phyloP scores from a whole-genome alignment of 306 rosid genomes.

The Medicago ruthenica region DNA sequence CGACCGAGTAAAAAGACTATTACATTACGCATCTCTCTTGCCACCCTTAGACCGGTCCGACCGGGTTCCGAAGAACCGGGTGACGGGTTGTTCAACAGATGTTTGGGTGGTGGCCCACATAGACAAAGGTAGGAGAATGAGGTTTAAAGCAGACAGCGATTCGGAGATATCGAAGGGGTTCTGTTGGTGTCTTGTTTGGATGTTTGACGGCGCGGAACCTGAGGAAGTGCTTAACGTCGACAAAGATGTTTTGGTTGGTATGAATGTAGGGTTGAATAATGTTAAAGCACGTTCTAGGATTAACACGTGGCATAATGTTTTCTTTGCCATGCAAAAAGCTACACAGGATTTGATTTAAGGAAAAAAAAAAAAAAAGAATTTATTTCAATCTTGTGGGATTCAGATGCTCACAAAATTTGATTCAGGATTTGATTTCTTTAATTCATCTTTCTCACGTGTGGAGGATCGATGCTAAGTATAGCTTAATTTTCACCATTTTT shows the following conservation, averaged over 20 bases:
- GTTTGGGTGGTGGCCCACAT: constrained; percentile 75
- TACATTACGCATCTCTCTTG: constrained; percentile 69
- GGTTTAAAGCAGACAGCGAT: constrained; percentile 78
- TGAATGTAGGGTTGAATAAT: constrained; percentile 63
- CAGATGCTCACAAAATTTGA: no score
- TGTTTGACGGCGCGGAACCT: constrained; percentile 67
- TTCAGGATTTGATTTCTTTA: constrained; percentile 16
- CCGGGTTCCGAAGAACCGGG: constrained; percentile 56
- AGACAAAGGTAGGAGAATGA: constrained; percentile 57
- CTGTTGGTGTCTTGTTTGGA: constrained; percentile 75
- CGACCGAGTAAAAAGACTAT: constrained; percentile 72
- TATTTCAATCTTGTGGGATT: no score
- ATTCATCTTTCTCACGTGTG: not conserved
- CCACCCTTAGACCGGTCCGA: constrained; percentile 48
- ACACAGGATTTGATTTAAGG: constrained; percentile 41
- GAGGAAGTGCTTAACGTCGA: constrained; percentile 55
- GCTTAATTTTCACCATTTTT: not conserved
- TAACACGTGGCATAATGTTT: constrained; percentile 76
- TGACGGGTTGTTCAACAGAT: constrained; percentile 68
- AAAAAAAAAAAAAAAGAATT: no score
- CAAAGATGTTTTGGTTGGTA: constrained; percentile 52
- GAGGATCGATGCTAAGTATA: not conserved
- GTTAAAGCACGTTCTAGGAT: constrained; percentile 65
- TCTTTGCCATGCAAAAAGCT: constrained; percentile 69
- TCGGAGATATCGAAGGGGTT: constrained; percentile 86